Evolutionary conservation across 2,329 filamentous ascomycete species (phyloP), one percentile per base, ranked within the genome.

Genomic region (Phialocephala sp.): DNA sequence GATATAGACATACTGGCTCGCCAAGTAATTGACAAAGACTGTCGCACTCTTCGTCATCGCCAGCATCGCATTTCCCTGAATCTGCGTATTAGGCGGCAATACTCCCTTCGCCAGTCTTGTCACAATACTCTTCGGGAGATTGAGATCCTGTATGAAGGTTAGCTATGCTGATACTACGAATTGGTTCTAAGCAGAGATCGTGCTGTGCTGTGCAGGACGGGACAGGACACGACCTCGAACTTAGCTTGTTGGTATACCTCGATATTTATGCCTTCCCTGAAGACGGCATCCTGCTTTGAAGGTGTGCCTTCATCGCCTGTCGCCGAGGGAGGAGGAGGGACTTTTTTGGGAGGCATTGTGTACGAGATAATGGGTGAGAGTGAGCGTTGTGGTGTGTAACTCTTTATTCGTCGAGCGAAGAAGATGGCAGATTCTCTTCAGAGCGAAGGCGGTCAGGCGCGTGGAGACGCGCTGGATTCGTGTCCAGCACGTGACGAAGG

Each of bases 31-130:
- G 72, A 95, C 90, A 74, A 95, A 95, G 0, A 95, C 89, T 1
- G 91, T 94, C 8, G 92, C 90, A 77, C 90, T 91, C 79, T 94
- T 94, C 71, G 87, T 90, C 80, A 95, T 85, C 11, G 91, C 92
- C 60, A 92, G 79, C 62, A 94, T 86, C 50, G 92, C 92, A 80
- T 93, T 93, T 74, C 89, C 91, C 76, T 94, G 91, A 58, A 94
- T 91, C 78, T 93, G 90, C 5, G 91, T 94, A 76, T 93, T 93
- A 6, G 91, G 84, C 0, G 92, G 91, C 5, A 95, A 81, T 6
- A 92, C 91, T 47, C 91, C 90, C 80, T 94, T 94, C 47, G 91
- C 90, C 39, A 95, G 83, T 62, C 91, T 85, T 61, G 90, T 91
- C 70, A 94, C 89, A 79, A 94, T 93, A 8, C 91, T 93, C 75